Percentiles rank a stretch among this genome's conserved stretches.
phyloP scores from a whole-genome alignment of 139 green algal genomes.

The Chlorella vulgaris region DNA sequence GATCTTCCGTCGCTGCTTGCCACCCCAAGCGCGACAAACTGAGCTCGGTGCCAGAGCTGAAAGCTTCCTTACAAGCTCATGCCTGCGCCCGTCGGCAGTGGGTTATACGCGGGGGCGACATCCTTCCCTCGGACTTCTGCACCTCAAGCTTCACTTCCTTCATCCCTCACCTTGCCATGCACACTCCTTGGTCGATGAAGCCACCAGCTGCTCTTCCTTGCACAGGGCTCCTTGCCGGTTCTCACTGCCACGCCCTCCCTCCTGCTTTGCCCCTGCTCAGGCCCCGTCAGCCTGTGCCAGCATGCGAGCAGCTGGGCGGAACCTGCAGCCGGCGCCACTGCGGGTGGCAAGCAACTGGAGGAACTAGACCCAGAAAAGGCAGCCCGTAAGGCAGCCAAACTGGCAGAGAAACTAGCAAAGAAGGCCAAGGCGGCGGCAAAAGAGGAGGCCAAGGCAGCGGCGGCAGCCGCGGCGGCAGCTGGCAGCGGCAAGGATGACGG shows the following conservation, averaged over 20 bases:
- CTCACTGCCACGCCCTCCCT: not conserved
- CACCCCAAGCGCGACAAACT: not conserved
- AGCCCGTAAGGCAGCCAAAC: constrained; percentile 83
- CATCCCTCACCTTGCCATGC: too few relatives aligned
- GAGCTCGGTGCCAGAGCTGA: constrained; percentile 27
- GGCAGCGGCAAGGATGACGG: constrained; percentile 40
- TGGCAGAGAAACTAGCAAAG: constrained; percentile 77
- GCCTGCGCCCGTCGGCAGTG: not conserved
- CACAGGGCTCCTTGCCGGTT: too few relatives aligned
- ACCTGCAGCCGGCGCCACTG: constrained; percentile 29
- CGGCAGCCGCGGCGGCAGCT: not conserved
- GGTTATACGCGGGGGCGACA: constrained; percentile 49
- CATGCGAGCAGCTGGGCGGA: constrained; percentile 48
- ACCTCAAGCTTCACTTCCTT: too few relatives aligned
- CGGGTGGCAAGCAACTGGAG: constrained; percentile 45
- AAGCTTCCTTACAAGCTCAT: constrained; percentile 17
- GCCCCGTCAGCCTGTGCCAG: constrained; percentile 46
- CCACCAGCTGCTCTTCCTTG: too few relatives aligned
- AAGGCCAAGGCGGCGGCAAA: constrained; percentile 68
- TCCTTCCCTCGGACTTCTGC: too few relatives aligned
- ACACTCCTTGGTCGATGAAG: too few relatives aligned
- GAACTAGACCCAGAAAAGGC: constrained; percentile 77
- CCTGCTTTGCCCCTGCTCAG: constrained; percentile 28
- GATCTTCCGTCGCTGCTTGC: not conserved
- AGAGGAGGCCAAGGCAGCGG: constrained; percentile 44